These are phyloP conservation scores for Fraxinus quadrangulata DNA, from an alignment of 257 asterid genomes.

Conservation along the genomic window DNA sequence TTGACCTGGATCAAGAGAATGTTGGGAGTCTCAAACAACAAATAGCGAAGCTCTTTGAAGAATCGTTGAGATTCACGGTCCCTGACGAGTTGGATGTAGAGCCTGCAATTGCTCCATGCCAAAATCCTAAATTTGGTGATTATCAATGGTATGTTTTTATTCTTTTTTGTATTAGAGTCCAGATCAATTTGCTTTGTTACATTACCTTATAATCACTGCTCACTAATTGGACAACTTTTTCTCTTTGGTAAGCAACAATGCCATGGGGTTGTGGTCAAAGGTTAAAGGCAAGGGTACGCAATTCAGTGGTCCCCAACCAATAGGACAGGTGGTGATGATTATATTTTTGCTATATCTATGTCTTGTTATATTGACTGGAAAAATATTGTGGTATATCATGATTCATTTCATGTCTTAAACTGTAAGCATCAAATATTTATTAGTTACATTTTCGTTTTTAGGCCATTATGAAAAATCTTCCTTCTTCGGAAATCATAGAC, in stretches of 20 bases:
- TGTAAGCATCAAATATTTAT: constrained; percentile 20
- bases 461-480: constrained; percentile 81
- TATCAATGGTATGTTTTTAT: constrained; percentile 71
- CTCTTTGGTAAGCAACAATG: constrained; percentile 71
- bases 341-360: neutral
- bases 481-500: constrained; percentile 68
- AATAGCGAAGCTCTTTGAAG: constrained; percentile 57
- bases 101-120: constrained; percentile 73
- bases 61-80: constrained; percentile 55
- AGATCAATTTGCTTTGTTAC: neutral
- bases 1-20: constrained; percentile 47
- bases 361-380: neutral
- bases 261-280: constrained; percentile 87
- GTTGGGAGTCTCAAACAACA: constrained; percentile 67
- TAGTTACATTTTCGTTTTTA: constrained; percentile 34
- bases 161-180: neutral
- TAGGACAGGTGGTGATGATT: constrained; percentile 70
- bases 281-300: constrained; percentile 64
- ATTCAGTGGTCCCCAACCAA: constrained; percentile 68
- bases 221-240: constrained; percentile 15
- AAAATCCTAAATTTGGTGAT: constrained; percentile 70
- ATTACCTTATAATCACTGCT: neutral
- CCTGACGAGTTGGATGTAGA: constrained; percentile 61
- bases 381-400: constrained; percentile 14
- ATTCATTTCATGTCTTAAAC: constrained; percentile 12